These are phyloP conservation scores for Penicillium waksmanii DNA, from an alignment of 495 filamentous ascomycete genomes.

Conservation along the genomic window DNA sequence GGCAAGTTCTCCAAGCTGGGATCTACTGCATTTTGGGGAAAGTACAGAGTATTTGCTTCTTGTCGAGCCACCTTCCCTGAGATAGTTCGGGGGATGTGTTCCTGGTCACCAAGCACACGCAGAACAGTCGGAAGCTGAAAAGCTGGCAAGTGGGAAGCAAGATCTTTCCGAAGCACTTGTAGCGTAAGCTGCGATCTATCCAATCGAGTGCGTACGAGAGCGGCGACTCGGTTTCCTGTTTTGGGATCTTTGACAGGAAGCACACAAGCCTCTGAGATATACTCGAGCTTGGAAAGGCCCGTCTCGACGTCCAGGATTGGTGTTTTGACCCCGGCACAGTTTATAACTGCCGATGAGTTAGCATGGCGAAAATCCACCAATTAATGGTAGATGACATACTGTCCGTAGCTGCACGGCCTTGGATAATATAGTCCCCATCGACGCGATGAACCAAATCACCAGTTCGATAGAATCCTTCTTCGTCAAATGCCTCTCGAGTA, in stretches of 20 bases:
- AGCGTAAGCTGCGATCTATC: not conserved
- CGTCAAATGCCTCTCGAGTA: not conserved
- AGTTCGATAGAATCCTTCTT: constrained; percentile 58
- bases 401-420: not conserved
- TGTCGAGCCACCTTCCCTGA: not conserved
- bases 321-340: not conserved
- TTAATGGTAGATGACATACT: not conserved
- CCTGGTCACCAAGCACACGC: not conserved
- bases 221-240: not conserved
- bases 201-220: not conserved
- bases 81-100: not conserved
- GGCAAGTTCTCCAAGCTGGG: too few relatives aligned
- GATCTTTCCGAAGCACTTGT: not conserved
- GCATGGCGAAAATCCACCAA: not conserved
- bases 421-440: not conserved
- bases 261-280: not conserved
- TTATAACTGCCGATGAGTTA: not conserved
- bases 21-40: too few relatives aligned
- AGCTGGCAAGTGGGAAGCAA: not conserved
- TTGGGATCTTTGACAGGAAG: not conserved
- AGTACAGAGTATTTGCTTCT: too few relatives aligned
- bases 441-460: constrained; percentile 46
- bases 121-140: not conserved
- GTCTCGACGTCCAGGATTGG: not conserved
- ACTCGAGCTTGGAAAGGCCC: not conserved